Base-by-base conservation (phyloP, 2,329 filamentous ascomycete genomes). In the Fusarium verrucosum region DNA sequence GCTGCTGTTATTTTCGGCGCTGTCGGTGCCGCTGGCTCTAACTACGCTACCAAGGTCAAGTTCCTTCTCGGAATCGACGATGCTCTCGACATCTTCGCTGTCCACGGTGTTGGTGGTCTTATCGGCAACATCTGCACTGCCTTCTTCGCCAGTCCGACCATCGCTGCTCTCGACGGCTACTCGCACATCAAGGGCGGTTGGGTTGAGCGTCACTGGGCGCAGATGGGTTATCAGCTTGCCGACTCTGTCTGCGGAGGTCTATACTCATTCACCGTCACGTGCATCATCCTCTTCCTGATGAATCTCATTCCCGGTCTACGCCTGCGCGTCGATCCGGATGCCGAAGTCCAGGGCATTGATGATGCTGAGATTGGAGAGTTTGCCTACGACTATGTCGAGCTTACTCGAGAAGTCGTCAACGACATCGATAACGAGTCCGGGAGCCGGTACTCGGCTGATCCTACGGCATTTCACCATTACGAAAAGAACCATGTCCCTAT, bases 331-430 rank as follows among this genome's bases (percentile, higher is more conserved):
- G 83, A 81, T 14, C 89, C 92, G 69, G 90, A 95, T 64, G 90
- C 92, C 33, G 92, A 96, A 77, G 88, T 93, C 47, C 81, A 92
- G 37, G 92, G 92, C 67, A 93, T 96, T 59, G 92, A 96, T 72
- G 93, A 96, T 71, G 89, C 91, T 22, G 92, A 97, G 78, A 92
- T 96, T 72, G 93, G 93, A 75, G 93, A 96, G 80, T 96, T 95
- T 75, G 93, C 92, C n/a, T 96, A 96, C 76, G 93, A 96, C 77
- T 96, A 96, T 71, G 92, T 96, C 66, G 92, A 96, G 82, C 82
- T 95, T 66, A 89, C 86, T 19, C 83, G 91, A 32, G 81, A 83
- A 70, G 80, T 83, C 35, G 72, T 83, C 44, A 82, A 79, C 59
- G 81, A 82, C 40, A 74, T 80, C 10, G 81, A 83, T 17, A 78